A percentile compares a stretch with the other conserved stretches of the same genome.
Conservation (phyloP, 371 early-diverging fungal genomes). For the Fennellomyces sp. region DNA sequence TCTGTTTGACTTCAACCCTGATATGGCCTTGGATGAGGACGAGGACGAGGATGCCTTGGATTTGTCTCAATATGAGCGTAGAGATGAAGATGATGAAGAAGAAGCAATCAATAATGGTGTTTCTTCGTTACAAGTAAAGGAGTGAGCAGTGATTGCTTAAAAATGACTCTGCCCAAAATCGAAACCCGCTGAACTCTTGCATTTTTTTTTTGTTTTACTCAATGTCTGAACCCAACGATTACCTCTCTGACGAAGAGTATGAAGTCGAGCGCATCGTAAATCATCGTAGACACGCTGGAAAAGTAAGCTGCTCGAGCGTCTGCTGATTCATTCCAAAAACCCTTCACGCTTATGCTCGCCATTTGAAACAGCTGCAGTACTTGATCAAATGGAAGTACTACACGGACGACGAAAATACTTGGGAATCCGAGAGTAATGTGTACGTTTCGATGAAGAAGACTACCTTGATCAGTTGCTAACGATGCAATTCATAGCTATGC, state of each 20-base stretch:
- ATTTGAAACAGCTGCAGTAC: conserved; percentile 10
- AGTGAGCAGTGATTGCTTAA: neutral
- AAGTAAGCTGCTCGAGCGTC: neutral
- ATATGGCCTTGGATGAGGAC: conserved; percentile 75
- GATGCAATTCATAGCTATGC: conserved; percentile 1
- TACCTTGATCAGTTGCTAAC: too few species aligned
- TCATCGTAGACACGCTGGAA: neutral
- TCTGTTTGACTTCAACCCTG: conserved; percentile 97
- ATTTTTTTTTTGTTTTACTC: neutral
- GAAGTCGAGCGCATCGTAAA: conserved; percentile 15
- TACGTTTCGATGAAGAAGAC: too few species aligned
- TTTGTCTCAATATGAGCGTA: conserved; percentile 55
- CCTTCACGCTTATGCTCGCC: neutral
- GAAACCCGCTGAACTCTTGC: neutral
- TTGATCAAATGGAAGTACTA: conserved; percentile 20
- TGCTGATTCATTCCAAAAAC: neutral
- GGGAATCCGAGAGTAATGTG: conserved; percentile 15
- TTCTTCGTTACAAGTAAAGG: neutral
- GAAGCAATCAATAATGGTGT: conserved; percentile 30
- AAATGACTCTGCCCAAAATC: conserved; percentile 28
- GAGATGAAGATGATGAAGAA: conserved; percentile 43
- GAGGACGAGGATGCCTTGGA: conserved; percentile 79
- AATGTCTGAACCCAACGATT: neutral
- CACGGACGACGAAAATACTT: conserved; percentile 16
- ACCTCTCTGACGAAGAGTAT: conserved; percentile 15